Base-by-base conservation (phyloP, 139 green algal species). In the Diplosphaera chodatii region DNA sequence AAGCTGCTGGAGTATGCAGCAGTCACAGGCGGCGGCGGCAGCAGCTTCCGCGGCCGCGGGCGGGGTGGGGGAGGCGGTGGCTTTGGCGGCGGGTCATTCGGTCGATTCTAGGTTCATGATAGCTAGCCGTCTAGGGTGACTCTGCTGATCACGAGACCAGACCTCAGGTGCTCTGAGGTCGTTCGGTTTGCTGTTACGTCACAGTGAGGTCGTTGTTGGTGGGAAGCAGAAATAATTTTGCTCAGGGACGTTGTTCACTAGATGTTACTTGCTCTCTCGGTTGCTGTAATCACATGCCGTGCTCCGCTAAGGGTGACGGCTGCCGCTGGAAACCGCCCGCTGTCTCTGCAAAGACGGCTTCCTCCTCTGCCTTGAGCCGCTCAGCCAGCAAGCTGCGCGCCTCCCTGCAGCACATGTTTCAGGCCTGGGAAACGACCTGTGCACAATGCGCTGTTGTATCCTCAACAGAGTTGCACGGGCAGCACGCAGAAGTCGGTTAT, bases 1-100 rank as follows among this genome's bases (percentile, higher is more conserved):
- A 74, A 87, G 78, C 76, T 89, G 23, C 55, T 66, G 27, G 64
- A 80, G 37, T 84, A 70, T 77, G 78, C 78, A 3, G 34, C 66
- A 32, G 72, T 74, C 63, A 80, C 77, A 67, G 78, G 74, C 28
- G 69, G 74, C 66, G 55, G 72, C 63, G 59, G n/a, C 28, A n/a
- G 27, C 5, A 22, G 59, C 59, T 65, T 65, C 25, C 59, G 59
- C 3, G 23, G 10, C 5, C 59, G 59, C 5, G 59, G 59, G 4
- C 21, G 59, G 25, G 55, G 55, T 28, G 55, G 55, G 4, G 55
- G 55, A 5, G 55, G 55, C 25, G 55, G 55, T 16, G 55, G 55
- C 55, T n/a, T n/a, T 63, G 59, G 59, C 59, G 59, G 59, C 59
- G 23, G 55, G 8, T 30, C 22, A 4, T 63, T 63, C 32, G 48